phyloP scores from a whole-genome alignment of 768 basidiomycete genomes.

The Jaapia argillacea region DNA sequence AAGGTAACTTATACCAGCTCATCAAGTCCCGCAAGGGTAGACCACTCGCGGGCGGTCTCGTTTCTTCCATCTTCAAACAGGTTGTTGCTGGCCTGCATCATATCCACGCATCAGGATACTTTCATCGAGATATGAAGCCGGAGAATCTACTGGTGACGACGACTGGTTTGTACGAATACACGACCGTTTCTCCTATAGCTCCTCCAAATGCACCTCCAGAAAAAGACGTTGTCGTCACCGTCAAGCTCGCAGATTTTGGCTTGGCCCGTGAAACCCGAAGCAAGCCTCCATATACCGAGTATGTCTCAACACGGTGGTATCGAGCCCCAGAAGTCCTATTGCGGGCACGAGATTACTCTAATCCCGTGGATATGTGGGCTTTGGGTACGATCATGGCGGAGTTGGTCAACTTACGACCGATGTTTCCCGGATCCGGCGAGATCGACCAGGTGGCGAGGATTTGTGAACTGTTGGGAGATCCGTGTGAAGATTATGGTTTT shows the following conservation, averaged over 20 bases:
- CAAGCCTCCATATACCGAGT: conserved; percentile 93
- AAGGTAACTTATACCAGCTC: conserved; percentile 98
- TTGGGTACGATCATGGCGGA: conserved; percentile 98
- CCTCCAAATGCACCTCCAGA: conserved; percentile 60
- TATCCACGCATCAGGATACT: conserved; percentile 88
- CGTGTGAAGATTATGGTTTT: conserved; percentile 69
- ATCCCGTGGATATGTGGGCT: conserved; percentile 99
- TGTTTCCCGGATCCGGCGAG: conserved; percentile 92
- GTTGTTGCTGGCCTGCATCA: conserved; percentile 86
- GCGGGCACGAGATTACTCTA: conserved; percentile 86
- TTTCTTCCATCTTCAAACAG: conserved; percentile 91
- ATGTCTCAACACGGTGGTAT: conserved; percentile 99
- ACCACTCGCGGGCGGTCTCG: conserved; percentile 91
- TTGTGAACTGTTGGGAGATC: conserved; percentile 90
- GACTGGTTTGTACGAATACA: conserved; percentile 89
- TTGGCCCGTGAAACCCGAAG: conserved; percentile 86
- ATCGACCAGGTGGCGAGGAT: conserved; percentile 89
- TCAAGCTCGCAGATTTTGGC: conserved; percentile 98
- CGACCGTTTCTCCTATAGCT: conserved; percentile 62
- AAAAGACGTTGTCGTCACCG: conserved; percentile 91
- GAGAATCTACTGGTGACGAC: conserved; percentile 98
- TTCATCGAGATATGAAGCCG: conserved; percentile 99
- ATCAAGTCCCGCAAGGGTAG: conserved; percentile 95
- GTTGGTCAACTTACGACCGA: conserved; percentile 84
- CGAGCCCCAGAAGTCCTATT: conserved; percentile 95